Evolutionary conservation across 169 alveolate genomes (phyloP).

Genomic region (Eimeria praecox): DNA sequence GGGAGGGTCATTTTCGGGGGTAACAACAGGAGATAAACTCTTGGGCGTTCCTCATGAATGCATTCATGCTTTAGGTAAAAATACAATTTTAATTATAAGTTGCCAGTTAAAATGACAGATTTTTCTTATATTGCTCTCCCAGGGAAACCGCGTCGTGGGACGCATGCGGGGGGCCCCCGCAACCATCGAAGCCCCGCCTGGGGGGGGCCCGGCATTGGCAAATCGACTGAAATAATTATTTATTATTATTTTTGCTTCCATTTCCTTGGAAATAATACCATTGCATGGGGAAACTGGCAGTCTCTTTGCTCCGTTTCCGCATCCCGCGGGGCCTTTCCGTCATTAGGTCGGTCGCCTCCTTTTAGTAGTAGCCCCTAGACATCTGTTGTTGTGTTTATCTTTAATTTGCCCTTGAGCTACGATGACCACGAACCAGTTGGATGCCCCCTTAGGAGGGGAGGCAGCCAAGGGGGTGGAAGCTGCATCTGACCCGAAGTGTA

Average conservation of each 20-base stretch:
- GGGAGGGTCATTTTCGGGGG: background rate
- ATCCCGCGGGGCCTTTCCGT: background rate
- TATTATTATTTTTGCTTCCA: background rate
- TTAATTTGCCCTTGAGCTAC: background rate
- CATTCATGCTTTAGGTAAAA: background rate
- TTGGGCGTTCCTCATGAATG: background rate
- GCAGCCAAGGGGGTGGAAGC: background rate
- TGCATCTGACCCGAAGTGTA: background rate
- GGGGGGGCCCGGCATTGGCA: background rate
- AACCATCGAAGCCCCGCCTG: conserved; percentile 8
- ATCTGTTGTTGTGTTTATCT: background rate
- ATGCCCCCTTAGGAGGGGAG: background rate
- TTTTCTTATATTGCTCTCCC: background rate
- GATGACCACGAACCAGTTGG: background rate
- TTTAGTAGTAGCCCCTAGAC: too few species aligned
- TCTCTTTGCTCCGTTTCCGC: background rate
- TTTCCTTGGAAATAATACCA: background rate
- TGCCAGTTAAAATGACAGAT: background rate
- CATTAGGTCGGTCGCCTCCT: too few species aligned
- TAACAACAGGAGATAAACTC: background rate
- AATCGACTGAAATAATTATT: background rate
- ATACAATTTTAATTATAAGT: background rate
- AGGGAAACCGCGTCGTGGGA: background rate
- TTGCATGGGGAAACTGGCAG: background rate
- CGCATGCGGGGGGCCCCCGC: conserved; percentile 33